These are phyloP conservation scores for Termitomyces sp. DNA, from an alignment of 768 basidiomycete genomes.

Conservation along the genomic window DNA sequence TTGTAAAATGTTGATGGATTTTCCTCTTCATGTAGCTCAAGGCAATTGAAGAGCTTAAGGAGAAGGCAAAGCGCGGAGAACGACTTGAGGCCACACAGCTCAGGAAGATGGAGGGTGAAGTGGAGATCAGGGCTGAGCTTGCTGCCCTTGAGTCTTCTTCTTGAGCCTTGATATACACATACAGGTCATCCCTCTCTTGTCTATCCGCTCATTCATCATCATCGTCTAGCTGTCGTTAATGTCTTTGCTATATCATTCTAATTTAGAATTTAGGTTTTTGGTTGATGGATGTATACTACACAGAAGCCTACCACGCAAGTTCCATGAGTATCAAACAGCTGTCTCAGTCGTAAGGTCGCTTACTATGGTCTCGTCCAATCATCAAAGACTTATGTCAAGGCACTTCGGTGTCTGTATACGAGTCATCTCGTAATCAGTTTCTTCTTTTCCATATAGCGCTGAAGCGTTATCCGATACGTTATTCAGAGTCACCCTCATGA, in stretches of 20 bases:
- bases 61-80: slow-evolving; percentile 86
- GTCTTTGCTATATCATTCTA: slow-evolving; percentile 2
- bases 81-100: slow-evolving; percentile 92
- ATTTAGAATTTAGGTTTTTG: slow-evolving; percentile 3
- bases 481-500: not conserved
- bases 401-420: not conserved
- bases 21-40: slow-evolving; percentile 59
- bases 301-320: not conserved
- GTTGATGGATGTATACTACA: not conserved
- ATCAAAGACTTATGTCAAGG: not conserved
- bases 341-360: no score
- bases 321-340: not conserved
- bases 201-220: not conserved
- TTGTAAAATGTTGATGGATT: not conserved
- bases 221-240: slow-evolving; percentile 4
- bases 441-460: not conserved
- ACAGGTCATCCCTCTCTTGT: not conserved
- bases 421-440: not conserved
- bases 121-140: slow-evolving; percentile 80
- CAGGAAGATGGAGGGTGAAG: slow-evolving; percentile 94
- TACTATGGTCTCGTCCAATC: no score
- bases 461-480: not conserved
- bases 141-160: slow-evolving; percentile 1
- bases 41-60: slow-evolving; percentile 98
- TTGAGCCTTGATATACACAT: not conserved